Evolutionary conservation across 768 basidiomycete species (phyloP).

Genomic region (Leccinum arenicola): DNA sequence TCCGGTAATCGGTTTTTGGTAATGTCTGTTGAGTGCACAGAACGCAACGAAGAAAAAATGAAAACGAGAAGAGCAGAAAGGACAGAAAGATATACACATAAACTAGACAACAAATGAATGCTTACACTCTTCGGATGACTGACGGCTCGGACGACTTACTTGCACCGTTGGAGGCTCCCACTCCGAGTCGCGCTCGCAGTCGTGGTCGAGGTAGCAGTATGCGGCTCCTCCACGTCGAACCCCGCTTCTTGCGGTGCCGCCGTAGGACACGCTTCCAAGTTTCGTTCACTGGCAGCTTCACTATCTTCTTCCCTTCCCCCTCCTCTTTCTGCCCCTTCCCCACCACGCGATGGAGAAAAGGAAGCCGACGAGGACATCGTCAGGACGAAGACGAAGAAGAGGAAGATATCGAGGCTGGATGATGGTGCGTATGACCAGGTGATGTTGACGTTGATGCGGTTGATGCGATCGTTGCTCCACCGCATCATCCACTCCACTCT

Average conservation of each 20-base stretch:
- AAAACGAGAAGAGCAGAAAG: background rate
- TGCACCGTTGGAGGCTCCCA: background rate
- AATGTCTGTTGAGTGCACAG: background rate
- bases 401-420: conserved; percentile 10
- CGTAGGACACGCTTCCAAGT: conserved; percentile 8
- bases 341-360: conserved; percentile 8
- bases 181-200: too few species aligned
- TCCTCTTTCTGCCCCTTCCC: conserved; percentile 9
- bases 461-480: background rate
- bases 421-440: background rate
- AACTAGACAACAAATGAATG: background rate
- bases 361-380: too few species aligned
- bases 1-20: too few species aligned
- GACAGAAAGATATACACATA: background rate
- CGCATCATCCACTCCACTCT: background rate
- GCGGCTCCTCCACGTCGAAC: conserved; percentile 9
- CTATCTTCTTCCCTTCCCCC: too few species aligned
- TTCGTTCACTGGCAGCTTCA: background rate
- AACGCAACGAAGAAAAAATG: background rate
- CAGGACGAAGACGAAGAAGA: conserved; percentile 14
- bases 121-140: conserved; percentile 16
- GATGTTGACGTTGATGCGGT: background rate
- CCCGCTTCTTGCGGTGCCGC: conserved; percentile 19
- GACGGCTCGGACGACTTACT: background rate
- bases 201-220: too few species aligned